A percentile compares a stretch with the other conserved stretches of the same genome.
Conservation (phyloP, 1,284 basidiomycete species). For the Malassezia psittaci region DNA sequence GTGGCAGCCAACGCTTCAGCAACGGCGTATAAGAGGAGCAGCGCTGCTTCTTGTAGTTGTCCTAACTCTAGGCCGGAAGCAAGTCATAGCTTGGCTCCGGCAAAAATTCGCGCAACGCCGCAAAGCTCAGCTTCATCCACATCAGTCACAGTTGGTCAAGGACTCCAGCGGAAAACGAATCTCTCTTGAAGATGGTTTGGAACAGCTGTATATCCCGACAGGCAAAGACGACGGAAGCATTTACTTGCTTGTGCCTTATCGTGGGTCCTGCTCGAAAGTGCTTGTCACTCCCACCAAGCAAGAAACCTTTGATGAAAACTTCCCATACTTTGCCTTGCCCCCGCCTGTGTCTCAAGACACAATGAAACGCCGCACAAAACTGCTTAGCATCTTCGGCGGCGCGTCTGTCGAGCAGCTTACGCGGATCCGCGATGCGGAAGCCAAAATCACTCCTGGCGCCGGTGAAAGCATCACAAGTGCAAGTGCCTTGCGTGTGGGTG, state of each 20-base stretch:
- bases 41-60: slow-evolving; percentile 8
- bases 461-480: slow-evolving; percentile 22
- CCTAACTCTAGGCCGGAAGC: slow-evolving; percentile 8
- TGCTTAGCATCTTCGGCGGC: slow-evolving; percentile 13
- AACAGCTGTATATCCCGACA: slow-evolving; percentile 36
- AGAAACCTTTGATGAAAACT: slow-evolving; percentile 44
- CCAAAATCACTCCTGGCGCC: slow-evolving; percentile 15
- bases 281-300: slow-evolving; percentile 45
- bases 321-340: slow-evolving; percentile 28
- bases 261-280: slow-evolving; percentile 43
- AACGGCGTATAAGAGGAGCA: slow-evolving; percentile 1
- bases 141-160: neutral
- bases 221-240: slow-evolving; percentile 25
- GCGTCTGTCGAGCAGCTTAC: slow-evolving; percentile 20
- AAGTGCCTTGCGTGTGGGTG: slow-evolving; percentile 48
- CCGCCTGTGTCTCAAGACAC: slow-evolving; percentile 28
- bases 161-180: neutral
- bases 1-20: neutral
- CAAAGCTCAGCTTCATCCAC: slow-evolving; percentile 1
- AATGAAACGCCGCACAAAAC: slow-evolving; percentile 2
- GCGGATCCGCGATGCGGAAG: slow-evolving; percentile 22
- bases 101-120: neutral
- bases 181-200: slow-evolving; percentile 25
- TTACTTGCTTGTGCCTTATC: slow-evolving; percentile 38
- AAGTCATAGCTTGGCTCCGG: neutral